phyloP scores from a whole-genome alignment of 1,284 basidiomycete species.

The Pterulicium gracile region DNA sequence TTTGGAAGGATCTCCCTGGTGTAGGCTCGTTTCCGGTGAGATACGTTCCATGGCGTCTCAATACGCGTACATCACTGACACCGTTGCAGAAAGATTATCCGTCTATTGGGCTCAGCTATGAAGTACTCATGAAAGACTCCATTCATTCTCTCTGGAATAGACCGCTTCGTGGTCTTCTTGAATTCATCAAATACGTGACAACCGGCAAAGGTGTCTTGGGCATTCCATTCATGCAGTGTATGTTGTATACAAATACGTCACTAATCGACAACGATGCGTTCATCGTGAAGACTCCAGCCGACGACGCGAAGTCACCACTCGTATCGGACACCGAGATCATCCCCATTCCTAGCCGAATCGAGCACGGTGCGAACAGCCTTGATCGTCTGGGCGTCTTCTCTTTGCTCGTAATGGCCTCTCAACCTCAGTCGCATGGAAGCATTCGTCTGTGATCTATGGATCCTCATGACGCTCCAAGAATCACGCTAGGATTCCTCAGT shows the following conservation, averaged over 20 bases:
- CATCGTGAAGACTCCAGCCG: conserved; percentile 4
- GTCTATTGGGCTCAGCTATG: conserved; percentile 8
- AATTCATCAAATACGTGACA: conserved; percentile 11
- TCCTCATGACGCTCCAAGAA: conserved; percentile 19
- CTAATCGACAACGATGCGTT: conserved; percentile 9
- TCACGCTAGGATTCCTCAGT: conserved; percentile 20
- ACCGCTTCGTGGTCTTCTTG: conserved; percentile 8
- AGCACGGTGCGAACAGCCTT: conserved; percentile 21
- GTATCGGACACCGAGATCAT: conserved; percentile 12
- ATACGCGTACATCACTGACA: not conserved
- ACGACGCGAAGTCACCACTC: conserved; percentile 2
- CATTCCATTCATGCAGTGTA: conserved; percentile 5
- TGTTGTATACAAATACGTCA: conserved; percentile 10
- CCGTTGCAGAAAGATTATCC: not conserved
- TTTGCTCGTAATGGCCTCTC: conserved; percentile 18
- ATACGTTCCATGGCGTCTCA: not conserved
- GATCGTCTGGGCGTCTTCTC: conserved; percentile 18
- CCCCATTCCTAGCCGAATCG: conserved; percentile 10
- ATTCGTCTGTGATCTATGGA: conserved; percentile 21
- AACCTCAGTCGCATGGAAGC: conserved; percentile 21
- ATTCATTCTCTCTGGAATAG: conserved; percentile 10
- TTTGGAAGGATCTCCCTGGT: conserved; percentile 7
- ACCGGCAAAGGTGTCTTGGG: conserved; percentile 12
- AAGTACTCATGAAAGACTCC: conserved; percentile 10
- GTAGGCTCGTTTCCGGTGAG: conserved; percentile 8